Base-by-base conservation (phyloP, 2,329 filamentous ascomycete genomes). In the Drechslerella dactyloides region DNA sequence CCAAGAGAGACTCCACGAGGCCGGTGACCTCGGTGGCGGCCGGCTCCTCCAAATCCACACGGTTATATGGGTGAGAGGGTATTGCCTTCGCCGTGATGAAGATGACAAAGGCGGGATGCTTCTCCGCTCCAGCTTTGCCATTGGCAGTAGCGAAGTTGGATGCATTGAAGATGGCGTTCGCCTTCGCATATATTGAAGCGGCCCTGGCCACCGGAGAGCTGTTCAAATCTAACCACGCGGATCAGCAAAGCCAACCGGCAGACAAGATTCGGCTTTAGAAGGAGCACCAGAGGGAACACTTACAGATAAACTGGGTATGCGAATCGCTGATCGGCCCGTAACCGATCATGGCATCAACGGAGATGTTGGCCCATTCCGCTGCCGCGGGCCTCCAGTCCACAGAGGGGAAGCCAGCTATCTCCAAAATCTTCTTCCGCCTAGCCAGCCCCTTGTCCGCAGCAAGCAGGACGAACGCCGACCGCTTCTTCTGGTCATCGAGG, bases 51-150 rank as follows among this genome's bases (percentile, higher is more conserved):
- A 76, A 1, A 6, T 27, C 61, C 69, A 10, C 66, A 54, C 17
- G 60, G 50, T 21, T 73, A 60, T 0, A 33, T 3, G 46, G 48
- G 8, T 55, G 54, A 6, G 53, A 48, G 10, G 7, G 50, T 23
- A 50, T 30, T 5, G n/a, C 37, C 1, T 24, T 30, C 15, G 15
- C 15, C 4, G 56, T 61, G 3, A 96, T 85, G 27, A 86, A 86
- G n/a, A 97, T 80, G 75, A 88, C 89, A 76, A 96, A 97, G 87
- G 93, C 93, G 0, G 93, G 92, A 87, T 91, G 94, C 56, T 86
- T 85, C 76, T 97, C 91, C 8, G 93, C 81, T 0, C 87, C 84
- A 77, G 90, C 93, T 48, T 82, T 83, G 0, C 84, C 82, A 19
- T 88, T 86, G 2, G 83, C 69, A 13, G 82, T 79, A 0, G 91